These are phyloP conservation scores for Solioccasus polychromus DNA, from an alignment of 768 basidiomycete genomes.

Conservation along the genomic window DNA sequence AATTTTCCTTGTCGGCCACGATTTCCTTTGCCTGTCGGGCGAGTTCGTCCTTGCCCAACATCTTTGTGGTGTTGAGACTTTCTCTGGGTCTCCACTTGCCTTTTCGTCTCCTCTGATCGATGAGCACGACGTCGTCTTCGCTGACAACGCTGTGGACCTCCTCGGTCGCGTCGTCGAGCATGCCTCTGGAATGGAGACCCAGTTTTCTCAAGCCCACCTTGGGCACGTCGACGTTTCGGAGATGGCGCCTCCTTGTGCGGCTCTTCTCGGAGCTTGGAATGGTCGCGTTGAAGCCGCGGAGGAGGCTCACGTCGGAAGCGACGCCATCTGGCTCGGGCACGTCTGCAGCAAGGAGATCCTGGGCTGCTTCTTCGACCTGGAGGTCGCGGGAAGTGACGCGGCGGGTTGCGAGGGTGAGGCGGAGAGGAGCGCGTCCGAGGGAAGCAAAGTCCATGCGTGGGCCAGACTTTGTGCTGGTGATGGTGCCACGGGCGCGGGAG, in stretches of 20 bases:
- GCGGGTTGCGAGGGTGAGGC: constrained; percentile 59
- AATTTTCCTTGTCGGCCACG: constrained; percentile 84
- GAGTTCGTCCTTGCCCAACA: constrained; percentile 81
- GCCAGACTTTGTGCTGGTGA: constrained; percentile 31
- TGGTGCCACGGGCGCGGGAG: constrained; percentile 40
- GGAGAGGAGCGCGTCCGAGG: constrained; percentile 74
- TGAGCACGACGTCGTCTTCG: constrained; percentile 73
- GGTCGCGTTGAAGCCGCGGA: constrained; percentile 93
- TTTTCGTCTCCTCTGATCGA: constrained; percentile 36
- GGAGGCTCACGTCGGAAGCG: constrained; percentile 71
- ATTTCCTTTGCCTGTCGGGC: constrained; percentile 84
- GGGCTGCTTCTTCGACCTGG: constrained; percentile 78
- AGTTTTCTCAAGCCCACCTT: constrained; percentile 76
- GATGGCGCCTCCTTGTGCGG: constrained; percentile 70
- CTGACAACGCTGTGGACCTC: constrained; percentile 64
- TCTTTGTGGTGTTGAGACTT: constrained; percentile 66
- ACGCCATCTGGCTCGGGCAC: constrained; percentile 74
- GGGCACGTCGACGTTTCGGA: constrained; percentile 75
- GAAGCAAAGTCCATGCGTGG: constrained; percentile 68
- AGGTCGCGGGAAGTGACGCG: constrained; percentile 81
- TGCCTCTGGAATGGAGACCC: constrained; percentile 74
- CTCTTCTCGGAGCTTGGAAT: constrained; percentile 86
- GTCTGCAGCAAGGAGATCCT: constrained; percentile 66
- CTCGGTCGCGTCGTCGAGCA: constrained; percentile 50
- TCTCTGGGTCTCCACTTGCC: constrained; percentile 53